Base-by-base conservation (phyloP, 148 eudicot species). In the Rhododendron griersonianum region DNA sequence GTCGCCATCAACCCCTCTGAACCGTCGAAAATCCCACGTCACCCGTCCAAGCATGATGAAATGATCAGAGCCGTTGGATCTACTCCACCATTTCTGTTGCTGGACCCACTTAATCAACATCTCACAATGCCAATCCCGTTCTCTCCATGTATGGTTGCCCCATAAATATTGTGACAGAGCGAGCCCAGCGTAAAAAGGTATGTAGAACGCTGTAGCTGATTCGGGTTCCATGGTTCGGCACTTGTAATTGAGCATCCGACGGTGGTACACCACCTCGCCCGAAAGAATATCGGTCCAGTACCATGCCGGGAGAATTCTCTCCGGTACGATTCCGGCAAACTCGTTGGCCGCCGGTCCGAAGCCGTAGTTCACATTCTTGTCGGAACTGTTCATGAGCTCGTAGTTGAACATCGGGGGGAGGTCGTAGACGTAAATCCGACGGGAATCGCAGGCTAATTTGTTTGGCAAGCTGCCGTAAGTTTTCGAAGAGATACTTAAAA, bases 121-220 rank as follows among this genome's bases (percentile, higher is more conserved):
- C 53, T 84, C 80, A 78, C 93, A 90, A 51, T 91, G 89, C 39
- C 51, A 84, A 84, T 94, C 95, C 13, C 93, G 92, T 28, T 92
- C 92, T 9, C 67, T 61, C 1, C 85, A 82, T 23, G 87, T 89
- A 50, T 86, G 87, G 71, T 84, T 85, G 59, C 19, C 61, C 61
- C 93, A 9, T 3, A 96, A 45, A 61, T 86, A 90, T 86, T 90
- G 90, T 71, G 90, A 93, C 0, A 91, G 92, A 0, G 92, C 92
- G 81, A 94, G 91, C 15, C 98, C 98, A 23, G 92, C 96, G 89
- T 96, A 96, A 67, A 92, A 96, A 1, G 98, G 98, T 28, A 94
- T 91, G 93, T 93, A 96, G 87, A 87, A 94, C 71, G 95, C 96
- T 44, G 93, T 75, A 19, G 98, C 98, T 0, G 91, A 87, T 78